A percentile compares a stretch with the other conserved stretches of the same genome.
phyloP scores from a whole-genome alignment of 2,329 filamentous ascomycete genomes.

The Botrytis medusae region DNA sequence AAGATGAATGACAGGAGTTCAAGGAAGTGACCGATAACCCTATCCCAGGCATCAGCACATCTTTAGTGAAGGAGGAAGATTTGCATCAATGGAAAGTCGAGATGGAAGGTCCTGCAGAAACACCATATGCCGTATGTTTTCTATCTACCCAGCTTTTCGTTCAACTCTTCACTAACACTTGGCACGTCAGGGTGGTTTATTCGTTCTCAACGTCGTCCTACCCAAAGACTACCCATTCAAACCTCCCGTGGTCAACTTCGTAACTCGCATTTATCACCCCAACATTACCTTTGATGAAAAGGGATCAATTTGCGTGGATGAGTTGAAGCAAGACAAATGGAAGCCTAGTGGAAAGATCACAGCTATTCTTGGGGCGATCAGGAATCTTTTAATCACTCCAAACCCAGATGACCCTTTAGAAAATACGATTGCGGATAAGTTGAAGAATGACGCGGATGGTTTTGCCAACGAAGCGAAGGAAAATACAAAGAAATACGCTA shows the following conservation, averaged over 20 bases:
- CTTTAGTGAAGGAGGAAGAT: slow-evolving; percentile 60
- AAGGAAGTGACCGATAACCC: slow-evolving; percentile 56
- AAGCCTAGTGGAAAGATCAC: slow-evolving; percentile 69
- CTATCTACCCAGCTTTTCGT: not conserved
- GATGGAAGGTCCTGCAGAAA: slow-evolving; percentile 64
- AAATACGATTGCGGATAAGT: slow-evolving; percentile 65
- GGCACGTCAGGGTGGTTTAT: slow-evolving; percentile 55
- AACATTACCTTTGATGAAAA: slow-evolving; percentile 74
- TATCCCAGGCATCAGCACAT: slow-evolving; percentile 56
- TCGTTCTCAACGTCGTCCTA: slow-evolving; percentile 63
- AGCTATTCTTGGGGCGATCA: slow-evolving; percentile 63
- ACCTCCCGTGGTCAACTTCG: slow-evolving; percentile 66
- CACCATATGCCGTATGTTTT: slow-evolving; percentile 60
- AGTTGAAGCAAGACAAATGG: slow-evolving; percentile 70
- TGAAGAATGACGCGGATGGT: slow-evolving; percentile 59
- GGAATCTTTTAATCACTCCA: slow-evolving; percentile 63
- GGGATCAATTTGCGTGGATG: slow-evolving; percentile 71
- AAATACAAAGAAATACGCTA: slow-evolving; percentile 67
- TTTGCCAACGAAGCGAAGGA: slow-evolving; percentile 68
- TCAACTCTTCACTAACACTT: slow-evolving; percentile 1
- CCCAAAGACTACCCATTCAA: slow-evolving; percentile 76
- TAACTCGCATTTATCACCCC: slow-evolving; percentile 74
- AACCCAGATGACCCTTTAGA: slow-evolving; percentile 73
- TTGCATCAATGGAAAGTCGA: slow-evolving; percentile 67
- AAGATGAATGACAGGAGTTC: slow-evolving; percentile 52